Base-by-base conservation (phyloP, 2,329 filamentous ascomycete genomes). In the Aspergillus fructus region DNA sequence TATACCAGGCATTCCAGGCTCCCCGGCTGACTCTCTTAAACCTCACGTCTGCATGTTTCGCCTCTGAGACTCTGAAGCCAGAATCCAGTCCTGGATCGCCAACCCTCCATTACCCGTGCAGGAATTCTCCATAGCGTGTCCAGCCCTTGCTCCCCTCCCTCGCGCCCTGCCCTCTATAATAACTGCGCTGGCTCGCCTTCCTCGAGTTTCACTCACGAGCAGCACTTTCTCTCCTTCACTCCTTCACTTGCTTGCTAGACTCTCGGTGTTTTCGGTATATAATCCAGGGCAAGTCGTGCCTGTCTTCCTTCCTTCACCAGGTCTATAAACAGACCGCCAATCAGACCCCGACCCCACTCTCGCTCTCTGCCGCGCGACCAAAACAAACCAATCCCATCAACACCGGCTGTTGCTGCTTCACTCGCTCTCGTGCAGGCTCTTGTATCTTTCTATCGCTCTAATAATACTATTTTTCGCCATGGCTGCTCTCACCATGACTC, bases 401-500 rank as follows among this genome's bases (percentile, higher is more conserved):
- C 24, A 46, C 42, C 53, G 34, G 42, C 51, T 23, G n/a, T 33
- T 15, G 30, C 19, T 40, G n/a, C 15, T 13, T 33, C 24, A 17
- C 21, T 48, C 40, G 33, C 45, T 42, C 46, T 30, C 30, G 27
- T 13, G 13, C n/a, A 23, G 40, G 27, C 39, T 7, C 9, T 7
- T 55, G 45, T 39, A 40, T 51, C 50, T 7, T 13, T 58, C 30
- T 41, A 40, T 30, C 11, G 45, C 33, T 47, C 17, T 24, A 27
- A 42, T 27, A n/a, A 42, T 27, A n/a, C 13, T 34, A 37, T 49
- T 46, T 11, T 33, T 9, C 61, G 61, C 21, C 50, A 74, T 74
- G 70, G 69, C 68, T 30, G 64, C 71, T 49, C 66, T 74, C 61
- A 71, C 70, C 46, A 72, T 74, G 69, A 68, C 70, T 56, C 64